Percentiles rank a stretch among this genome's conserved stretches.
Conservation (phyloP, 169 alveolate genomes). For the Cryptosporidium tyzzeri region DNA sequence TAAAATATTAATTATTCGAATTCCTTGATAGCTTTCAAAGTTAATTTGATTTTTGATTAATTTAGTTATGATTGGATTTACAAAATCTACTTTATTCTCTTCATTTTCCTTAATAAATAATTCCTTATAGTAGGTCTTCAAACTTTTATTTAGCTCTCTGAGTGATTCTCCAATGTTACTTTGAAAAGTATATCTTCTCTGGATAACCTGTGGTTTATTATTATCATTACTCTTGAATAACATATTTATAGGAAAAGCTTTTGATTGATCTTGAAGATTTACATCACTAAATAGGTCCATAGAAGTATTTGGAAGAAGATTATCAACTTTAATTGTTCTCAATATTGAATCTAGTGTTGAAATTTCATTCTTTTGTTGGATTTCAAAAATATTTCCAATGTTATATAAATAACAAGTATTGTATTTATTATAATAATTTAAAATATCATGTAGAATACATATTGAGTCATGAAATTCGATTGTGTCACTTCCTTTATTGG, state of each 20-base stretch:
- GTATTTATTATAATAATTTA: not conserved
- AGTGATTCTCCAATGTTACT: not conserved
- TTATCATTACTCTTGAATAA: not conserved
- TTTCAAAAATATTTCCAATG: constrained; percentile 29
- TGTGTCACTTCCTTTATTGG: not conserved
- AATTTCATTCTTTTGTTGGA: constrained; percentile 8
- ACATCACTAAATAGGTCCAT: constrained; percentile 17
- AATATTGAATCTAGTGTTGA: not conserved
- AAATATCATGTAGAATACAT: constrained; percentile 1
- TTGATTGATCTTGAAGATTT: constrained; percentile 7
- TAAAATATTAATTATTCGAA: constrained; percentile 31
- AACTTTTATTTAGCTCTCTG: not conserved
- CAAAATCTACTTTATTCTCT: too few species aligned
- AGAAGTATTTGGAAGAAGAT: not conserved
- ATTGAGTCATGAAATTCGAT: not conserved
- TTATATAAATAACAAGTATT: not conserved
- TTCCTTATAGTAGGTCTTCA: constrained; percentile 8
- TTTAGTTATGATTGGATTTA: not conserved
- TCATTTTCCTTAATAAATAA: constrained; percentile 32
- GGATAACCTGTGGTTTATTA: not conserved
- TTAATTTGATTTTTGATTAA: not conserved
- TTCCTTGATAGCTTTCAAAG: not conserved
- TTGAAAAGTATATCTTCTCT: constrained; percentile 26
- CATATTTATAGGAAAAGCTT: constrained; percentile 1
- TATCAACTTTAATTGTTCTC: not conserved